Percentiles rank a stretch among this genome's conserved stretches.
These are phyloP conservation scores for Clonostachys chloroleuca DNA, from an alignment of 2,329 filamentous ascomycete species.

Conservation along the genomic window DNA sequence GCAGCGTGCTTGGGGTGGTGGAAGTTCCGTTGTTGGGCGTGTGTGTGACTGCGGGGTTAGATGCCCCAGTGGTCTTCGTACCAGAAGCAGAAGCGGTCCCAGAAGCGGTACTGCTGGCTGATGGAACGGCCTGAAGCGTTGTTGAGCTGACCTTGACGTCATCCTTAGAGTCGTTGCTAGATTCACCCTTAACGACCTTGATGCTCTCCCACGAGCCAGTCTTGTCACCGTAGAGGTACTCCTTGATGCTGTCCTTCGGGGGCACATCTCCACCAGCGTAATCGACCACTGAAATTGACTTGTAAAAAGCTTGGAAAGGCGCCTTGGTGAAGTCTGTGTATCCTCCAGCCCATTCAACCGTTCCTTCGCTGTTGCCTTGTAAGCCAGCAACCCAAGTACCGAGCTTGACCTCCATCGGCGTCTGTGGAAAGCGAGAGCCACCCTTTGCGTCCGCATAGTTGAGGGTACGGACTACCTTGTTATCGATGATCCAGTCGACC, in stretches of 20 bases:
- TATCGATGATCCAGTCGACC: constrained; percentile 64
- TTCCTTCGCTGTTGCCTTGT: constrained; percentile 58
- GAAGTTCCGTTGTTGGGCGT: too few species aligned
- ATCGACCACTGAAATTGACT: constrained; percentile 48
- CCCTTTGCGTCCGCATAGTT: constrained; percentile 53
- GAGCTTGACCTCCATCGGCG: constrained; percentile 66
- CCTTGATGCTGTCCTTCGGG: constrained; percentile 30
- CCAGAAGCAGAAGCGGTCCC: too few species aligned
- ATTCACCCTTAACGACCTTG: constrained; percentile 34
- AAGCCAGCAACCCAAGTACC: constrained; percentile 63
- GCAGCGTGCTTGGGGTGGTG: too few species aligned
- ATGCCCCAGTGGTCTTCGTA: too few species aligned
- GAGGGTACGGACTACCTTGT: constrained; percentile 55
- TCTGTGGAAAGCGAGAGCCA: constrained; percentile 63
- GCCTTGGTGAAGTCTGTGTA: constrained; percentile 47
- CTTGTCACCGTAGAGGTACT: constrained; percentile 48
- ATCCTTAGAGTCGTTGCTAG: constrained; percentile 8
- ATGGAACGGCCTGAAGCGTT: too few species aligned
- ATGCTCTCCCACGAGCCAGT: constrained; percentile 46
- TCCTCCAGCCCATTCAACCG: constrained; percentile 67
- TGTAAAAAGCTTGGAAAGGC: constrained; percentile 52
- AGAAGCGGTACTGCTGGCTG: too few species aligned
- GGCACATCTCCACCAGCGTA: constrained; percentile 43
- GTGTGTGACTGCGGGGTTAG: too few species aligned
- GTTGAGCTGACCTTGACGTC: background rate